phyloP scores from a whole-genome alignment of 352 stramenopile genomes.

The Globisporangium nodosum region DNA sequence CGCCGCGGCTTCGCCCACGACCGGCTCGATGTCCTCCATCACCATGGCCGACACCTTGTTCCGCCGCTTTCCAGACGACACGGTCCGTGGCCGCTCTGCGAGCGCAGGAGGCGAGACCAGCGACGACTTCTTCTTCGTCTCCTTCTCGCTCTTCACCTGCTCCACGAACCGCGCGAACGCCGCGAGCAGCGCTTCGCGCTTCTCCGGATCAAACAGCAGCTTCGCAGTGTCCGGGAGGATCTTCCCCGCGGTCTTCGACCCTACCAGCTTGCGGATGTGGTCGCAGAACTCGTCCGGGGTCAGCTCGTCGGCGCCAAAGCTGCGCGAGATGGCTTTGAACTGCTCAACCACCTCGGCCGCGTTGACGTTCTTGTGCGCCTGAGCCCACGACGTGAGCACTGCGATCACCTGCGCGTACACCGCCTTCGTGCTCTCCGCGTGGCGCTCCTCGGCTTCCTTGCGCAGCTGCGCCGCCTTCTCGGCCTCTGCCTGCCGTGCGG shows the following conservation, averaged over 20 bases:
- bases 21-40: constrained; percentile 76
- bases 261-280: constrained; percentile 57
- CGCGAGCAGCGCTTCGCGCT: constrained; percentile 42
- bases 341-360: constrained; percentile 44
- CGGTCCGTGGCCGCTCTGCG: constrained; percentile 22
- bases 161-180: constrained; percentile 63
- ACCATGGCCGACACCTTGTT: constrained; percentile 41
- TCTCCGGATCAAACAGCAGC: constrained; percentile 49
- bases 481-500: constrained; percentile 28
- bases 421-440: constrained; percentile 47
- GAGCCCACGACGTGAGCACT: constrained; percentile 55
- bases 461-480: constrained; percentile 43
- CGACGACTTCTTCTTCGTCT: constrained; percentile 60
- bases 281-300: constrained; percentile 69
- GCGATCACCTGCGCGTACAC: constrained; percentile 65
- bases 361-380: constrained; percentile 44
- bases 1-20: constrained; percentile 76
- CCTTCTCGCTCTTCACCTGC: constrained; percentile 69
- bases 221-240: constrained; percentile 74
- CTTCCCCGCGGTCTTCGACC: constrained; percentile 64
- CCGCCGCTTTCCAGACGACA: constrained; percentile 36
- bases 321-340: constrained; percentile 54
- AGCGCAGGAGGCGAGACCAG: constrained; percentile 23
- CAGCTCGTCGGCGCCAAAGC: constrained; percentile 61
- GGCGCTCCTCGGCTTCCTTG: constrained; percentile 47